phyloP scores from a whole-genome alignment of 2,329 filamentous ascomycete genomes.

The Arthrobotrys sinensis region DNA sequence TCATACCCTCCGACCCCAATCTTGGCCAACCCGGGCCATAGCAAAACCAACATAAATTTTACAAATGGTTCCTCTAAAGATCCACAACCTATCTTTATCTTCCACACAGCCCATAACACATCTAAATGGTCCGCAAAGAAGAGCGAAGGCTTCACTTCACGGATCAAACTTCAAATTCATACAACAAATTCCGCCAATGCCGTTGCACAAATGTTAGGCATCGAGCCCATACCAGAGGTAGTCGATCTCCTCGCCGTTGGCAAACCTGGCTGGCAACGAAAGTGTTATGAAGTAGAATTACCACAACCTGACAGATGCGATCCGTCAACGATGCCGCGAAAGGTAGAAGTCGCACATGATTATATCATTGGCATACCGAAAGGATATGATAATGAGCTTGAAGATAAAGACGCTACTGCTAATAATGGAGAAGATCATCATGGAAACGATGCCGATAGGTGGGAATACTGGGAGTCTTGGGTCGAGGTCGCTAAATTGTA shows the following conservation, averaged over 20 bases:
- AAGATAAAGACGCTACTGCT: background rate
- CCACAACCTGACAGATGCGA: background rate
- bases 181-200: background rate
- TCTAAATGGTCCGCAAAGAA: background rate
- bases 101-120: background rate
- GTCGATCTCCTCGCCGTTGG: background rate
- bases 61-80: too few species aligned
- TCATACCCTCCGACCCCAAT: too few species aligned
- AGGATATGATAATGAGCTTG: background rate
- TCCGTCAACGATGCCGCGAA: background rate
- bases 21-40: too few species aligned
- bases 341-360: background rate
- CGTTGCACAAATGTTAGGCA: background rate
- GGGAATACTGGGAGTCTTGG: conserved; percentile 29
- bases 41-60: too few species aligned
- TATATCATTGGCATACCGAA: conserved; percentile 1
- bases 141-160: background rate
- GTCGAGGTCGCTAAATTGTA: background rate
- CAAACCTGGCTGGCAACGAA: conserved; percentile 21
- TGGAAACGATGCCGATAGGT: background rate
- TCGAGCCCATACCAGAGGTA: background rate
- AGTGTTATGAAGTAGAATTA: background rate
- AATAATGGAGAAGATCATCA: background rate
- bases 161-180: background rate
- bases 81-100: background rate